A percentile compares a stretch with the other conserved stretches of the same genome.
These are phyloP conservation scores for Catharanthus roseus DNA, from an alignment of 257 asterid species.

Conservation along the genomic window DNA sequence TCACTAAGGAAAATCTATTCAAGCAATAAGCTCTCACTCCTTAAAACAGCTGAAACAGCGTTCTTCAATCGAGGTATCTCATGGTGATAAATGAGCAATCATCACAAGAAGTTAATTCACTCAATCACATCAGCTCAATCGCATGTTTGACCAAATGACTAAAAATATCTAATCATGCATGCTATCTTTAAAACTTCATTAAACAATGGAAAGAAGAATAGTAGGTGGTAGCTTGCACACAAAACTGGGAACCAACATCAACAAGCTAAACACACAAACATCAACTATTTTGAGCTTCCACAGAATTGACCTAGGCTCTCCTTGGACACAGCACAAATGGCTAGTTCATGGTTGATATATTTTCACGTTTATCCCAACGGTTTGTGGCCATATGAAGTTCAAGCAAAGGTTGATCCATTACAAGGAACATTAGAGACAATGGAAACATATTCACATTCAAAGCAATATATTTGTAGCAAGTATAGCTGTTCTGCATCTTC, in stretches of 20 bases:
- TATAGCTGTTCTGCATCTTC: neutral
- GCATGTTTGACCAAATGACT: conserved; percentile 5
- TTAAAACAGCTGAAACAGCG: conserved; percentile 25
- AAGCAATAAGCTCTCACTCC: conserved; percentile 34
- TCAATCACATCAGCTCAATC: conserved; percentile 12
- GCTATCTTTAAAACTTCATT: conserved; percentile 7
- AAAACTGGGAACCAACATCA: neutral
- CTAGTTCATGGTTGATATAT: neutral
- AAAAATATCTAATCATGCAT: conserved; percentile 6
- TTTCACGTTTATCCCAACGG: neutral
- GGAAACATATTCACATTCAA: neutral
- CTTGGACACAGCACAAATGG: neutral
- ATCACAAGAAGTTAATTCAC: conserved; percentile 18
- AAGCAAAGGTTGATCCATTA: neutral
- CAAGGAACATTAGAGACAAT: neutral
- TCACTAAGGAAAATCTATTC: conserved; percentile 25
- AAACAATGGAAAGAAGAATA: conserved; percentile 6
- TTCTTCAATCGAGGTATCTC: conserved; percentile 36
- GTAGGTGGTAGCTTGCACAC: neutral
- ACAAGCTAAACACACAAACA: neutral
- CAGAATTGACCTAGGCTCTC: neutral
- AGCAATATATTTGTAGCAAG: neutral
- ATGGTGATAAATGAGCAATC: conserved; percentile 15
- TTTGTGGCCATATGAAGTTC: neutral
- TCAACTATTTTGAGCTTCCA: neutral